Base-by-base conservation (phyloP, 202 grass and related monocot genomes). In the Saccharum hybrid region DNA sequence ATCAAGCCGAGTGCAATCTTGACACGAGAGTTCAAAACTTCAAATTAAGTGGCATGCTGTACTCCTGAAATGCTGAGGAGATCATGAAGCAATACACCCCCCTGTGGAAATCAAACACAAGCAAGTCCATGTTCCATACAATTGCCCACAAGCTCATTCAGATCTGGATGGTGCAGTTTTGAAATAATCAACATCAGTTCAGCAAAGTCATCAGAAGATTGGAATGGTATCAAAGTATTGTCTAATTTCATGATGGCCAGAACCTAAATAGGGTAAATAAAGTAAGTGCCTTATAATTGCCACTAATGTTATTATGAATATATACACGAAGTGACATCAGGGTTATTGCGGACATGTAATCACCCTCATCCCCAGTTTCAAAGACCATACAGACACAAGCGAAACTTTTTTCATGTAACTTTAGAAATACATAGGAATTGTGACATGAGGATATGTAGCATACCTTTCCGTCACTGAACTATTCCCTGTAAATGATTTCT, bases 171-270 rank as follows among this genome's bases (percentile, higher is more conserved):
- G 46, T 84, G 88, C 71, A 97, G 21, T 16, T 83, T 85, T 37
- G 88, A 94, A 75, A 92, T 89, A 16, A 78, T 68, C 71, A 88
- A 72, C 52, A 94, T 68, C 71, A 97, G 70, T 74, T 90, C 88
- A 74, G 84, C 75, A 80, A 94, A 97, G 66, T 94, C 90, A 63
- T 89, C 92, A 75, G 90, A 87, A 76, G 91, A 91, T 71, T 82
- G 81, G 69, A 83, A 78, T 46, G 91, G 86, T 46, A 97, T 77
- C 33, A 84, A 83, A 23, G 82, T 76, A 66, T 75, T 80, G 78
- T 90, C 86, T 69, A 97, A 74, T 89, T 97, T 94, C 82, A 94
- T 97, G 83, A 97, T 86, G 14, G 90, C 90, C 49, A 97, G 70
- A 90, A 94, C 80, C 89, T 94, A 68, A 40, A 91, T 26, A 79